These are phyloP conservation scores for Populus tomentosa DNA, from an alignment of 441 rosid species.

Conservation along the genomic window DNA sequence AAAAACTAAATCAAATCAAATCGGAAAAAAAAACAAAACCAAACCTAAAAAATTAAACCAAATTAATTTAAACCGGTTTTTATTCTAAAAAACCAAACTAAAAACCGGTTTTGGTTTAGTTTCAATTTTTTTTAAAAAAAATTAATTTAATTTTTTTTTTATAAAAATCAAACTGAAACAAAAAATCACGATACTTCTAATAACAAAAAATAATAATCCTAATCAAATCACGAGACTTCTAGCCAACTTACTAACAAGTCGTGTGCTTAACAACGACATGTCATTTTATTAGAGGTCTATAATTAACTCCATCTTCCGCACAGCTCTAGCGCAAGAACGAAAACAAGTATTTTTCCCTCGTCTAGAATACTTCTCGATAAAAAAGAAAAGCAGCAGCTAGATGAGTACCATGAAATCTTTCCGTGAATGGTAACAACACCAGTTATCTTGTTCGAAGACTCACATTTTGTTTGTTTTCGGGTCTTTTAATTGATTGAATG, in stretches of 20 bases:
- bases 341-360: background rate
- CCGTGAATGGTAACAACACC: slow-evolving; percentile 57
- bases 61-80: too few relatives aligned
- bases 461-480: background rate
- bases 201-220: too few relatives aligned
- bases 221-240: background rate
- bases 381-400: slow-evolving; percentile 5
- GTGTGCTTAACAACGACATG: background rate
- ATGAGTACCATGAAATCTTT: slow-evolving; percentile 95
- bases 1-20: too few relatives aligned
- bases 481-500: background rate
- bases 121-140: too few relatives aligned
- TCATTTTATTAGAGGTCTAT: background rate
- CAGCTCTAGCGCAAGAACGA: background rate
- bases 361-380: background rate
- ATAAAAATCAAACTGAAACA: too few relatives aligned
- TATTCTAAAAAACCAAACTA: too few relatives aligned
- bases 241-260: background rate
- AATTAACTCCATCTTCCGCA: too few relatives aligned
- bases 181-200: background rate
- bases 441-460: background rate
- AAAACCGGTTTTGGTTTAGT: too few relatives aligned
- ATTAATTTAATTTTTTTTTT: too few relatives aligned
- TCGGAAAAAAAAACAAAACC: accelerated
- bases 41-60: too few relatives aligned